Percentiles rank a stretch among this genome's conserved stretches.
Evolutionary conservation across 805 yeast species (phyloP).

Genomic region (Saitoella complicata): DNA sequence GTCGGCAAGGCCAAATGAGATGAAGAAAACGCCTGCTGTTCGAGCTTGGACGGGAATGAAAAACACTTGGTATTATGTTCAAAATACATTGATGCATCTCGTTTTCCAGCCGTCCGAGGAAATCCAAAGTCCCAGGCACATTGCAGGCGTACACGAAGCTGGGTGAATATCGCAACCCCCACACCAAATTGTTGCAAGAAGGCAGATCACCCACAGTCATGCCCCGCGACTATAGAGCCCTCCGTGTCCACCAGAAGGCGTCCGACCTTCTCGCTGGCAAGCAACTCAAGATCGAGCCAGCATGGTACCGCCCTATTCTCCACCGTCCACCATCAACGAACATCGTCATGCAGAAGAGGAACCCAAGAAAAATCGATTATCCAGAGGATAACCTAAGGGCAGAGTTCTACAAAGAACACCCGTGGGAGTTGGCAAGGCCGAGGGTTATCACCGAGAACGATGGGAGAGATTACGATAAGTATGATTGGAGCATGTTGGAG

Average conservation of each 20-base stretch:
- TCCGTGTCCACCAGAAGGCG: slow-evolving; percentile 62
- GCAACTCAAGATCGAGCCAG: slow-evolving; percentile 35
- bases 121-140: too few relatives aligned
- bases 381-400: slow-evolving; percentile 70
- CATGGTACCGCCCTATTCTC: slow-evolving; percentile 79
- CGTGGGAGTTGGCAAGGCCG: slow-evolving; percentile 95
- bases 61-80: too few relatives aligned
- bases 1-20: too few relatives aligned
- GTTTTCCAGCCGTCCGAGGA: too few relatives aligned
- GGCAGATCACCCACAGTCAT: not conserved
- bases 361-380: slow-evolving; percentile 38
- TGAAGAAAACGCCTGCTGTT: too few relatives aligned
- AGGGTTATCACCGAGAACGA: slow-evolving; percentile 63
- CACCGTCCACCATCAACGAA: slow-evolving; percentile 62
- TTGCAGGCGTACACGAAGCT: too few relatives aligned
- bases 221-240: slow-evolving; percentile 33
- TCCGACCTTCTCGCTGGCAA: slow-evolving; percentile 61
- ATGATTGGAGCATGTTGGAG: slow-evolving; percentile 66
- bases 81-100: too few relatives aligned
- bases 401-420: slow-evolving; percentile 80
- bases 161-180: too few relatives aligned
- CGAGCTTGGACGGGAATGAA: too few relatives aligned
- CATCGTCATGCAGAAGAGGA: slow-evolving; percentile 19
- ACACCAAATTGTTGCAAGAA: too few relatives aligned
- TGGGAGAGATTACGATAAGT: slow-evolving; percentile 34